Base-by-base conservation (phyloP, 768 basidiomycete species). In the Paxillus involutus region DNA sequence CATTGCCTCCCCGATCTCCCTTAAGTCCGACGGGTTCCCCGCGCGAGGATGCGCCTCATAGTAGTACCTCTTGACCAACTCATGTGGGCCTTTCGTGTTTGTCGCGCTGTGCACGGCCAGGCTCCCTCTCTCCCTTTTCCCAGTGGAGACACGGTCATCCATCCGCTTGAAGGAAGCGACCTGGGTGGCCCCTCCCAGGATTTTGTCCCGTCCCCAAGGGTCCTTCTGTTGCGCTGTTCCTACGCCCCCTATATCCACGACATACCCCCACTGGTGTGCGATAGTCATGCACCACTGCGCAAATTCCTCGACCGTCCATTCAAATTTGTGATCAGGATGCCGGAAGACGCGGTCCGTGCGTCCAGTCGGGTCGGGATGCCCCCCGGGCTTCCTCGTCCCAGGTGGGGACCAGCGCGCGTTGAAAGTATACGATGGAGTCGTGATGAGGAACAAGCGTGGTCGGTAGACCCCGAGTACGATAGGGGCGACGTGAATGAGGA, bases 341-440 rank as follows among this genome's bases (percentile, higher is more conserved):
- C 93, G 78, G 73, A 94, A 94, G 29, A 88, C 69, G 1, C 92
- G 81, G 44, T 79, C 64, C 0, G 91, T 94, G 16, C 88, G 81
- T 13, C 77, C 74, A 0, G 91, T 94, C 3, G 94, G 91, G 69
- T 95, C 93, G 0, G 69, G 75, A 64, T 69, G 84, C 0, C 88
- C 91, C 21, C 70, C 63, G 13, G 79, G 61, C 16, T 75, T 66
- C 5, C 71, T 71, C 0, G 71, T 67, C 36, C 71, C 75, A 0
- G 87, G 88, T 1, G 81, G 66, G 0, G 83, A 80, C 73, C 91
- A 93, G 1, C 85, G 82, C 17, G 76, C 78, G 58, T 93, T 95
- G 76, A 89, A 96, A 2, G 80, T 84, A 72, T 87, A 94, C 3
- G 88, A 90, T 0, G 92, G 93, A 0, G 93, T 96, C 0, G 93